Conservation (phyloP, 225 moss, liverwort and hornwort species). For the Pleurozium schreberi region DNA sequence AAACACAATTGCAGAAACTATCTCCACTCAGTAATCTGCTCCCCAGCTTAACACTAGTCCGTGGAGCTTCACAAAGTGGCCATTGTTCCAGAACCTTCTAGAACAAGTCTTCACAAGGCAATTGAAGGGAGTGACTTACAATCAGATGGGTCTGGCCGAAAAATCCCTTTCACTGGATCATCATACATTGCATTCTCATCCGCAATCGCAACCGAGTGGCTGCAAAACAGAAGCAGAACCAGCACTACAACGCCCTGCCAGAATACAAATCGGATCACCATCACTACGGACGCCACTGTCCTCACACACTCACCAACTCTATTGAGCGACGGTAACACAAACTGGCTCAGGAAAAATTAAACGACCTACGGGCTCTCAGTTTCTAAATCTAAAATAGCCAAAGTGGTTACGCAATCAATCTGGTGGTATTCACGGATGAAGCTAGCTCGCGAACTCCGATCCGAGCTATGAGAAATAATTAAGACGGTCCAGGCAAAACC, state of each 20-base stretch:
- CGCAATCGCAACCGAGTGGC: not conserved
- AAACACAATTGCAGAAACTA: not conserved
- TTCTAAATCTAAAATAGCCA: not conserved
- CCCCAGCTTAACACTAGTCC: not conserved
- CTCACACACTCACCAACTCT: not conserved
- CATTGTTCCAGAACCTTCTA: too few species aligned
- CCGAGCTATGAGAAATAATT: not conserved
- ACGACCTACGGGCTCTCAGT: too few species aligned
- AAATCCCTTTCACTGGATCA: not conserved
- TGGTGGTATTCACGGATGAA: not conserved
- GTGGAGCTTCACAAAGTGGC: not conserved
- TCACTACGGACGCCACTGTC: not conserved
- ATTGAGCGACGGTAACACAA: too few species aligned
- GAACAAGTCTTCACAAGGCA: not conserved
- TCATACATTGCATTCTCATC: not conserved
- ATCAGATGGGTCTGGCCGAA: not conserved
- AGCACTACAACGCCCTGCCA: not conserved
- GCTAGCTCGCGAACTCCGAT: not conserved
- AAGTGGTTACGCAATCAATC: not conserved
- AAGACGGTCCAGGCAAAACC: too few species aligned
- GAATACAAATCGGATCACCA: not conserved
- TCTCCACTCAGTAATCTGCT: not conserved
- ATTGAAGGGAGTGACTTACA: not conserved
- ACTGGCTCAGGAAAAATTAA: not conserved
- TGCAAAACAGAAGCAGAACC: not conserved